phyloP scores from a whole-genome alignment of 371 early-diverging fungal species.

The Fennellomyces sp. region DNA sequence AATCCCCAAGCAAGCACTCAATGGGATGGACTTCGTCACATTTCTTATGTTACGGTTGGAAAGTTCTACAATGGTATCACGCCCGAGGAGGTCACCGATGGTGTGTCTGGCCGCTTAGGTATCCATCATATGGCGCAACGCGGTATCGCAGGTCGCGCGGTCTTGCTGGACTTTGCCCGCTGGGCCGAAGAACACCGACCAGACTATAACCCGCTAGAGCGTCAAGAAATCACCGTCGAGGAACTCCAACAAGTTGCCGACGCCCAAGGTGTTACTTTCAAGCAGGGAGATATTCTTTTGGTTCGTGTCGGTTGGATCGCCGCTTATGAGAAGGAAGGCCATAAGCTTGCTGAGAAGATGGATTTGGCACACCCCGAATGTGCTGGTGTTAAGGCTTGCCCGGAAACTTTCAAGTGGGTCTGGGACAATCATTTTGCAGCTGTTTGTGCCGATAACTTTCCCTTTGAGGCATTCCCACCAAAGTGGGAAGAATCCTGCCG shows the following conservation, averaged over 20 bases:
- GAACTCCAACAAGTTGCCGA: conserved; percentile 39
- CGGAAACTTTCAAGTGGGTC: conserved; percentile 43
- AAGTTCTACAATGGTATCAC: conserved; percentile 36
- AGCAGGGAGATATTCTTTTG: conserved; percentile 43
- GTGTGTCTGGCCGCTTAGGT: conserved; percentile 29
- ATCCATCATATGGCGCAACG: conserved; percentile 46
- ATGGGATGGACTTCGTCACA: conserved; percentile 51
- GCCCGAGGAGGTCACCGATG: conserved; percentile 16
- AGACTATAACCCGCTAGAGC: conserved; percentile 31
- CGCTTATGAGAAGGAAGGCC: conserved; percentile 10
- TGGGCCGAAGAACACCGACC: conserved; percentile 33
- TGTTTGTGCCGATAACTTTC: conserved; percentile 33
- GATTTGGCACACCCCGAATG: conserved; percentile 17
- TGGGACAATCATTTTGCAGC: conserved; percentile 53
- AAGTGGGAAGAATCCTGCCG: conserved; percentile 19
- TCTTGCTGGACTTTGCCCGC: conserved; percentile 42
- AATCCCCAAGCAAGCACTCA: conserved; percentile 47
- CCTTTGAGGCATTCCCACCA: conserved; percentile 44
- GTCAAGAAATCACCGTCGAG: conserved; percentile 32
- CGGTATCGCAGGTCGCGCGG: conserved; percentile 49
- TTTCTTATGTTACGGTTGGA: conserved; percentile 18
- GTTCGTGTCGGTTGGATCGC: conserved; percentile 44
- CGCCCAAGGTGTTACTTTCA: conserved; percentile 35
- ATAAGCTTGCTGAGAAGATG: conserved; percentile 9
- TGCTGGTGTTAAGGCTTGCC: conserved; percentile 41